Evolutionary conservation across 2,329 filamentous ascomycete species (phyloP), one percentile per base, ranked within the genome.

Genomic region (Huntiella bhutanensis): DNA sequence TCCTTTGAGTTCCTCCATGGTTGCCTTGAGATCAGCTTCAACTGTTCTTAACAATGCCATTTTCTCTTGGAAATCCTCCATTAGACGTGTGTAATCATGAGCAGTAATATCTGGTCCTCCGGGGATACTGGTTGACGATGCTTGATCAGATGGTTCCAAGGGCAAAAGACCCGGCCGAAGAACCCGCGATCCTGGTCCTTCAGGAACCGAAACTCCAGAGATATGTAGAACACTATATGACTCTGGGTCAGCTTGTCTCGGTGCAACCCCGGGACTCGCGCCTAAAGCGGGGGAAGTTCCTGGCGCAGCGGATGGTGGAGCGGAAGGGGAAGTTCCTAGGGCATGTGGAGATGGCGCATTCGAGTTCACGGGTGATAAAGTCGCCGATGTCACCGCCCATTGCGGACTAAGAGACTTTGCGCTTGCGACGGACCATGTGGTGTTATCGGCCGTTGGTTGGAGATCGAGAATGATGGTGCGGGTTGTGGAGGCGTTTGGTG

Each of bases 321-420:
- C 57, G 53, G 69, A 51, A 56, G 77, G 78, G 49, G 70, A 49
- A 64, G 66, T 40, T 82, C 59, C 43, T 55, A 44, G 52, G 52
- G 55, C 53, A 49, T 43, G 56, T 52, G 33, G 54, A 53, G 16
- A 56, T 58, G 33, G 60, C 61, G 45, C 62, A 63, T 28, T 28
- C 22, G 22, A 10, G 22, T 28, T 28, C 53, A 68, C 65, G 42
- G 61, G 66, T 15, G 61, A 61, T 38, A 75, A 55, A 45, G 59
- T 61, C 11, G 68, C 61, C 39, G 61, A 61, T 1, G 67, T 67
- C 39, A 75, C 65, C 41, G 75, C 73, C 78, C 88, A 96, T 43
- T 80, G 73, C 0, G 77, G 64, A 6, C 75, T 81, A 10, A 95
- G 64, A 51, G 80, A 86, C 37, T 80, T 75, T 1, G 82, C 80